Base-by-base conservation (phyloP, 176 grass and related monocot genomes). In the Avena atlantica region DNA sequence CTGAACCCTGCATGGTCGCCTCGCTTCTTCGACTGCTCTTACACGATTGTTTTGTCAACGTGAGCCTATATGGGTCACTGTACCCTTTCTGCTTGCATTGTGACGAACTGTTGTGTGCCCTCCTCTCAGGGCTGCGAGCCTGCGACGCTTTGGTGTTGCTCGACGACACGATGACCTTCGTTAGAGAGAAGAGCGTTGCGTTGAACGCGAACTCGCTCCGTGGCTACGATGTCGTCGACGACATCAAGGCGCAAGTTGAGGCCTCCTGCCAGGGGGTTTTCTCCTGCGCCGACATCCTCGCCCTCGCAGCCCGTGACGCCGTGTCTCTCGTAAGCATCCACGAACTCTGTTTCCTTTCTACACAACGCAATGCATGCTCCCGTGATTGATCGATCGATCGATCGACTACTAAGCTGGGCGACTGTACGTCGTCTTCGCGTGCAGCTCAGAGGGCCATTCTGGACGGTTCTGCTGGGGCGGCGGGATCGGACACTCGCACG, bases 241-340 rank as follows among this genome's bases (percentile, higher is more conserved):
- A 37, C 78, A 90, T 93, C 85, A 93, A 93, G 73, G 0, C 78
- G 25, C 82, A 89, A 73, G 81, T 93, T 14, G 91, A 93, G 85
- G 20, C 65, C 11, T 5, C 82, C 5, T 93, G 88, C 88, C 1
- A 19, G 1, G 64, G 88, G 78, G 78, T 93, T 4, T 91, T 98
- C 76, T 98, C 95, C 25, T 98, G 95, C 86, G 93, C 95, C 60
- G 95, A 98, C 84, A 95, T 98, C 73, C 89, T 98, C 44, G 93
- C 93, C 59, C 84, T 98, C 8, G 95, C 95, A 25, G 72, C 96
- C 0, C 87, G 87, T 7, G 91, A 92, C 8, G 89, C 91, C 52
- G 88, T 93, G 27, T 85, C 88, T 73, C 78, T 82, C 1, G 91
- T 93, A 90, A 81, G 60, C 76, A 36, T 20, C 68, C 31, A 34